These are phyloP conservation scores for Streptanthus diversifolius DNA, from an alignment of 345 rosid genomes.

Conservation along the genomic window DNA sequence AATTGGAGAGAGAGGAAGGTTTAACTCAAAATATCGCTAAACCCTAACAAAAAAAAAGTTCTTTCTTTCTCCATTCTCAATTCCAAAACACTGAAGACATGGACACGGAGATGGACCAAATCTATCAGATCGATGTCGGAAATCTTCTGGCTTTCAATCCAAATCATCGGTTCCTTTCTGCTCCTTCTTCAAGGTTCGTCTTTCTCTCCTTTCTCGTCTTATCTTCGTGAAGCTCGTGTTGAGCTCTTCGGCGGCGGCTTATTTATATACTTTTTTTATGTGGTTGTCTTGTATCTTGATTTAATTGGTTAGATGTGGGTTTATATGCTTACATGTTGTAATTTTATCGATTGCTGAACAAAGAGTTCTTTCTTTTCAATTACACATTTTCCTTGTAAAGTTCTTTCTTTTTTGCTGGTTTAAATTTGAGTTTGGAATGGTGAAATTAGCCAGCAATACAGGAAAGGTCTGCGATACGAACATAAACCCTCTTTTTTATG, in stretches of 20 bases:
- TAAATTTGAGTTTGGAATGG: not conserved
- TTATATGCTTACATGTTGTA: not conserved
- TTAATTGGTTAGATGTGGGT: not conserved
- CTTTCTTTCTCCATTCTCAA: not conserved
- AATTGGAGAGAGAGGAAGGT: not conserved
- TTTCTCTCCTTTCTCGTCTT: not conserved
- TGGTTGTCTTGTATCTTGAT: not conserved
- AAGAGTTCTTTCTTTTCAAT: no score
- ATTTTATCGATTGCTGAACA: not conserved
- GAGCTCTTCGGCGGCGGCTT: conserved; percentile 19
- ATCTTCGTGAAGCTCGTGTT: not conserved
- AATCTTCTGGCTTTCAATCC: conserved; percentile 66
- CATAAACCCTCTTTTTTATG: not conserved
- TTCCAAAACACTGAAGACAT: conserved; percentile 20
- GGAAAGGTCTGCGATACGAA: not conserved
- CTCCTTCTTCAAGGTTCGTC: conserved; percentile 59
- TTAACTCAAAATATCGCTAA: conserved; percentile 24
- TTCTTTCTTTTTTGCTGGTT: not conserved
- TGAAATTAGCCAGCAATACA: not conserved
- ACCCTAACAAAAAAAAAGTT: conserved; percentile 21
- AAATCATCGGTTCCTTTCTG: conserved; percentile 43
- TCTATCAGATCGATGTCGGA: conserved; percentile 59
- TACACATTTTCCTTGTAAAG: conserved; percentile 7
- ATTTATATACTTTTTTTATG: not conserved
- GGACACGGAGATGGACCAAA: conserved; percentile 37